Percentiles rank a stretch among this genome's conserved stretches.
phyloP scores from a whole-genome alignment of 768 basidiomycete genomes.

The Suillus lakei region DNA sequence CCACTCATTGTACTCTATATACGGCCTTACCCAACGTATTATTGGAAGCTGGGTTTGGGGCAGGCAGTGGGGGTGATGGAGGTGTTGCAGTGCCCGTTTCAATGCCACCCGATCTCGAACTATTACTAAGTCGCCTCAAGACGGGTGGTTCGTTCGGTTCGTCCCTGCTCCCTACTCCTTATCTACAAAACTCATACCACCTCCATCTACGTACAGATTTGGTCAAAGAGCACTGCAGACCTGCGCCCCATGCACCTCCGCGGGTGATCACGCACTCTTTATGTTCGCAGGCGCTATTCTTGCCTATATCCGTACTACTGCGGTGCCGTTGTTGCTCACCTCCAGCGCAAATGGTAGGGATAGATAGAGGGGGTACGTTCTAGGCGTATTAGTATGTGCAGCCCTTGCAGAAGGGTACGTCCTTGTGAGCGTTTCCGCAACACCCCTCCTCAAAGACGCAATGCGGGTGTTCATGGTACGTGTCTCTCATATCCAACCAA shows the following conservation, averaged over 20 bases:
- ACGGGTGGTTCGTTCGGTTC: no score
- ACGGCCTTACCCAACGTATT: slow-evolving; percentile 47
- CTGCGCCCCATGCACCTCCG: no score
- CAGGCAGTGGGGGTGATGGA: slow-evolving; percentile 18
- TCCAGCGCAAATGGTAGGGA: slow-evolving; percentile 44
- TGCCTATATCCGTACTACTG: no score
- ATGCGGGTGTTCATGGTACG: slow-evolving; percentile 46
- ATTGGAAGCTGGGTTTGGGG: slow-evolving; percentile 44
- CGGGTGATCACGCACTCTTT: no score
- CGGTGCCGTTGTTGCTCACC: slow-evolving; percentile 52
- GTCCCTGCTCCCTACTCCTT: no score
- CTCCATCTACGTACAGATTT: no score
- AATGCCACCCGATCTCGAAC: slow-evolving; percentile 54
- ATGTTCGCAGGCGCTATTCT: no score
- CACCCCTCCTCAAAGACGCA: slow-evolving; percentile 49
- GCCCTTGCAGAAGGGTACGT: slow-evolving; percentile 60
- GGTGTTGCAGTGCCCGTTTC: slow-evolving; percentile 15
- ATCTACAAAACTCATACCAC: no score
- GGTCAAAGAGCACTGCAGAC: no score
- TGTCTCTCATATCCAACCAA: slow-evolving; percentile 5
- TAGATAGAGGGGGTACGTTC: slow-evolving; percentile 48
- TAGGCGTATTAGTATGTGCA: slow-evolving; percentile 53
- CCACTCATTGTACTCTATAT: slow-evolving; percentile 56
- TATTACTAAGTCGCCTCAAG: slow-evolving; percentile 57
- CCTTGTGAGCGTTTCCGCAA: slow-evolving; percentile 49